These are phyloP conservation scores for Apiotrichum porosum DNA, from an alignment of 1,284 basidiomycete genomes.

Conservation along the genomic window DNA sequence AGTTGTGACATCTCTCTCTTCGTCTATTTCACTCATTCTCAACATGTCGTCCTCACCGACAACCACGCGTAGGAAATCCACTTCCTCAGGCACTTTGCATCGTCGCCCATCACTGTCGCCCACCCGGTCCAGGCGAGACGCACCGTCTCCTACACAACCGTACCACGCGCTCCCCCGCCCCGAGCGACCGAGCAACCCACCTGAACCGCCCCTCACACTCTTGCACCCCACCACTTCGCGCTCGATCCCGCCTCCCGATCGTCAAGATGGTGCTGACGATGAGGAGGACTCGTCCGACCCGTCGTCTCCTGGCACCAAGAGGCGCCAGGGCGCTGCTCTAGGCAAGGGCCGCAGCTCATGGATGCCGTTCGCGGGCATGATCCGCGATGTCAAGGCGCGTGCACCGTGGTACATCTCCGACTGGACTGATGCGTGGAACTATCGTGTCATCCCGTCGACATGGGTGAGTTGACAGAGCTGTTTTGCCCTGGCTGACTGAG, in stretches of 20 bases:
- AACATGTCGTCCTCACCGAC: not conserved
- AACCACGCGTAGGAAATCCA: no score
- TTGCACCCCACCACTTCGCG: constrained; percentile 27
- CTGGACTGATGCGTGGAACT: constrained; percentile 86
- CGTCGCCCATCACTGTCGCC: constrained; percentile 4
- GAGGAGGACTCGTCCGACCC: not conserved
- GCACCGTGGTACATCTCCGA: constrained; percentile 76
- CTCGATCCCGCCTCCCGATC: not conserved
- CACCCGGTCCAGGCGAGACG: not conserved
- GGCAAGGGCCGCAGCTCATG: no score
- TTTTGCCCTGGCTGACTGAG: constrained; percentile 25
- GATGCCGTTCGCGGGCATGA: constrained; percentile 58
- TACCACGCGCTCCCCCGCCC: constrained; percentile 10
- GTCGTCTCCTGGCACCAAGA: not conserved
- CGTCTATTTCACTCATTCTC: not conserved
- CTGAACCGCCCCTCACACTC: constrained; percentile 37
- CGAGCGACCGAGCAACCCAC: constrained; percentile 30
- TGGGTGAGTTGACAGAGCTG: constrained; percentile 48
- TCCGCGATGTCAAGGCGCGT: constrained; percentile 68
- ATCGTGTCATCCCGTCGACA: constrained; percentile 55
- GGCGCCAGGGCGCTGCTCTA: no score
- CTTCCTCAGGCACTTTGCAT: constrained; percentile 1
- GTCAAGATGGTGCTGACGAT: not conserved
- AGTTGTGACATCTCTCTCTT: no score
- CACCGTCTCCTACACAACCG: not conserved